Base-by-base conservation (phyloP, 1,139 yeast species). In the Blastobotrys proliferans region DNA sequence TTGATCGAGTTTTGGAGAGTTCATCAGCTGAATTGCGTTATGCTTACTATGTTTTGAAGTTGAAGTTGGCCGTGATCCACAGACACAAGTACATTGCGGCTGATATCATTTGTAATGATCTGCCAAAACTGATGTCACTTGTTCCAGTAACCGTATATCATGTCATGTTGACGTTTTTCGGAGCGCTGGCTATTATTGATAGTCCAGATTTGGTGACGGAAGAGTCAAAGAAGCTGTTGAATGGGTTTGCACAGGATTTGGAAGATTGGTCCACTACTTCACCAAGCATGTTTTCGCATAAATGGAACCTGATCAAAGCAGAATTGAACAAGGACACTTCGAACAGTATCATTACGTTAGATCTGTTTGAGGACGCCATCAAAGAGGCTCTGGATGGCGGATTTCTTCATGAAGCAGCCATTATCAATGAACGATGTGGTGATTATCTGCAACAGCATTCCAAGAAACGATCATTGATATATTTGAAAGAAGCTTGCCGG, bases 281-380 rank as follows among this genome's bases (percentile, higher is more conserved):
- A 46, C 73, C 74, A 1, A 43, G 58, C 2, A 67, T 63, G 41
- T 73, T 73, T 49, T 51, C 53, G 17, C 58, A 70, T 27, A 71
- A 70, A 52, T 57, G 57, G 41, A 49, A 65, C 28, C 53, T 68
- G 3, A 49, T 73, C 22, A 58, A 60, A 38, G 76, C 76, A 1
- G 58, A 69, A 35, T 41, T 59, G 37, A 51, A 55, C 19, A 56
- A 59, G 9, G 49, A 49, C 2, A 42, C 49, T 2, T 38, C 49
- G 9, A 58, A 71, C 6, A 64, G 67, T 18, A 57, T 76, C 29
- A 67, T 62, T 19, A 61, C 69, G 2, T 55, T 76, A 13, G 80
- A 76, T 46, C 51, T 62, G 13, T 76, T 70, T 54, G 77, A 74
- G 47, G 72, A 66, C 30, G 73, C 79, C 0, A 64, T 75, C 17